Conservation (phyloP, 768 basidiomycete species). For the Rickenella mellea region DNA sequence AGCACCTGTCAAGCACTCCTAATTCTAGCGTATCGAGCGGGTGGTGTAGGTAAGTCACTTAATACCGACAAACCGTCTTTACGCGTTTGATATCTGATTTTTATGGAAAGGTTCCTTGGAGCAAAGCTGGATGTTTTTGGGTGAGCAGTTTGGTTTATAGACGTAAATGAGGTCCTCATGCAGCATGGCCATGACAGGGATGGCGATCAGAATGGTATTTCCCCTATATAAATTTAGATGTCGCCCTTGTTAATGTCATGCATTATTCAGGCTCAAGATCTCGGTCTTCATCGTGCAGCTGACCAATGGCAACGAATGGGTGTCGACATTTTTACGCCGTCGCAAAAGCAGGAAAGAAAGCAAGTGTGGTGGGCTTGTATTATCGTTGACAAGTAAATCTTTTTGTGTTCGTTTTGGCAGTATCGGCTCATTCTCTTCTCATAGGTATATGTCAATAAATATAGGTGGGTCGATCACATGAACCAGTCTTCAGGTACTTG, state of each 20-base stretch:
- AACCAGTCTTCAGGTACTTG: no score
- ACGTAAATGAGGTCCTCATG: constrained; percentile 14
- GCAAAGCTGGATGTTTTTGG: constrained; percentile 78
- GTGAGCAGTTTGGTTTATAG: constrained; percentile 23
- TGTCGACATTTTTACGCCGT: constrained; percentile 46
- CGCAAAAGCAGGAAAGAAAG: constrained; percentile 62
- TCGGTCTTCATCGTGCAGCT: constrained; percentile 74
- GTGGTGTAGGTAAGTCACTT: constrained; percentile 71
- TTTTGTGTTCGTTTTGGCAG: constrained; percentile 7
- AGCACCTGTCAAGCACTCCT: constrained; percentile 75
- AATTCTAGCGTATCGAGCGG: constrained; percentile 73
- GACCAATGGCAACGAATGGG: constrained; percentile 64
- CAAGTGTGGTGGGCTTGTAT: constrained; percentile 79
- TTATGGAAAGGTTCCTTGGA: constrained; percentile 49
- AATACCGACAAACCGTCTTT: constrained; percentile 10
- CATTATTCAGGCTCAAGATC: constrained; percentile 64
- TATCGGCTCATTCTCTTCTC: background rate
- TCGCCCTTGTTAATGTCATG: background rate
- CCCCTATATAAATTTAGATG: background rate
- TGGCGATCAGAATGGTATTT: constrained; percentile 60
- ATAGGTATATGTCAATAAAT: constrained; percentile 62
- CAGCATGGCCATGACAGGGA: constrained; percentile 40
- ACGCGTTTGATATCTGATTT: background rate
- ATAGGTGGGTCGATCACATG: constrained; percentile 59
- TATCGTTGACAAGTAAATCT: constrained; percentile 54